A percentile compares a stretch with the other conserved stretches of the same genome.
These are phyloP conservation scores for Albophoma yamanashiensis DNA, from an alignment of 2,329 filamentous ascomycete genomes.

Conservation along the genomic window DNA sequence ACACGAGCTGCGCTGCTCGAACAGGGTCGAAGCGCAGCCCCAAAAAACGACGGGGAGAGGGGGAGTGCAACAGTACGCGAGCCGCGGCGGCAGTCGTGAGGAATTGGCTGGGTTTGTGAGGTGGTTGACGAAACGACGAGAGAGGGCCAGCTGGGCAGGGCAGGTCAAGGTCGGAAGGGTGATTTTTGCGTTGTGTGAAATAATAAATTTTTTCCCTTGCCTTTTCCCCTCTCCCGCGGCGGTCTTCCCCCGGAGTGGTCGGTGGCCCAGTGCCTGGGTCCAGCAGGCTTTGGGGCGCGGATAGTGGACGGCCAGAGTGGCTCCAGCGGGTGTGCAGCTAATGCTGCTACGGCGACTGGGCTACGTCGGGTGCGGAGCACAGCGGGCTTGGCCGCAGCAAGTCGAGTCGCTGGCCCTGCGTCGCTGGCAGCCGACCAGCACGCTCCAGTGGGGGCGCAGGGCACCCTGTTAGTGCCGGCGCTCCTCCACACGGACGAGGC, in stretches of 20 bases:
- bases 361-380: not conserved
- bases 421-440: not conserved
- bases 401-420: not conserved
- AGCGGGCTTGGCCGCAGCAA: not conserved
- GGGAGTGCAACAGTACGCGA: not conserved
- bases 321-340: not conserved
- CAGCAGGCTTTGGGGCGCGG: not conserved
- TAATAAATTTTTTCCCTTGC: slow-evolving; percentile 2
- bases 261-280: not conserved
- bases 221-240: not conserved
- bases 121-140: not conserved
- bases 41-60: not conserved
- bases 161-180: not conserved
- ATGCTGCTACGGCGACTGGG: not conserved
- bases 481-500: not conserved
- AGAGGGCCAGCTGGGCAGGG: not conserved
- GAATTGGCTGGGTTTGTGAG: not conserved
- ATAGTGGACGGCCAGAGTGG: not conserved
- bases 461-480: not conserved
- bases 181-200: slow-evolving; percentile 1
- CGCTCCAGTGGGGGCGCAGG: not conserved
- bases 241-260: not conserved
- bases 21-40: slow-evolving; percentile 1
- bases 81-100: not conserved
- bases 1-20: slow-evolving; percentile 1